Evolutionary conservation across 2,329 filamentous ascomycete species (phyloP).

Genomic region (Pyricularia sp.): DNA sequence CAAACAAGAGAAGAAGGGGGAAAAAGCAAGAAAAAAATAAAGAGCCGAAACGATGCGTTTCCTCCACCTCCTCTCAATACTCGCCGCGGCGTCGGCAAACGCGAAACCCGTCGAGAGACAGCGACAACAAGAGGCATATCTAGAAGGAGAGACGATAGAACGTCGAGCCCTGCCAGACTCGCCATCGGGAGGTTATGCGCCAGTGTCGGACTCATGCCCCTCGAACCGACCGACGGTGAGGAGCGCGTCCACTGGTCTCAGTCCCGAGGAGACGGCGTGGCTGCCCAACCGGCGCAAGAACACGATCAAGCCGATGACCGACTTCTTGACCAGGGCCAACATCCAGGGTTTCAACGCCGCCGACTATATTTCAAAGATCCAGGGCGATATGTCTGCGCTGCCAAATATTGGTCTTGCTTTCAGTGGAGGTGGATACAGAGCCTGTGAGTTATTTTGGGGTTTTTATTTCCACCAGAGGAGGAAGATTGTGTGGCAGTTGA

Average conservation of each 20-base stretch:
- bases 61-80: not conserved
- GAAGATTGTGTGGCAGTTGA: not conserved
- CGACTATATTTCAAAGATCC: conserved; percentile 55
- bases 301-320: conserved; percentile 65
- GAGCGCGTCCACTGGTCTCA: conserved; percentile 46
- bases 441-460: conserved; percentile 20
- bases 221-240: conserved; percentile 58
- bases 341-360: conserved; percentile 73
- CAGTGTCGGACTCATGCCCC: conserved; percentile 60
- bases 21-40: not conserved
- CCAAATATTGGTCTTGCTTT: conserved; percentile 63
- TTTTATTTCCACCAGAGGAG: too few relatives aligned
- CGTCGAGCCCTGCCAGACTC: conserved; percentile 24
- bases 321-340: conserved; percentile 61
- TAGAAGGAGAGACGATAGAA: not conserved
- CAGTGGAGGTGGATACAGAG: conserved; percentile 79
- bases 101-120: not conserved
- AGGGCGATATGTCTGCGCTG: conserved; percentile 47
- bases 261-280: conserved; percentile 65
- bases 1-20: not conserved
- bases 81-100: not conserved
- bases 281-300: conserved; percentile 60
- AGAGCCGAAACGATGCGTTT: not conserved
- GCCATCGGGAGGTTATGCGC: conserved; percentile 58
- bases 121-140: not conserved